Evolutionary conservation across 164 flowering plant genomes (phyloP), one percentile per base, ranked within the genome.

Genomic region (Stephania yunnanensis): DNA sequence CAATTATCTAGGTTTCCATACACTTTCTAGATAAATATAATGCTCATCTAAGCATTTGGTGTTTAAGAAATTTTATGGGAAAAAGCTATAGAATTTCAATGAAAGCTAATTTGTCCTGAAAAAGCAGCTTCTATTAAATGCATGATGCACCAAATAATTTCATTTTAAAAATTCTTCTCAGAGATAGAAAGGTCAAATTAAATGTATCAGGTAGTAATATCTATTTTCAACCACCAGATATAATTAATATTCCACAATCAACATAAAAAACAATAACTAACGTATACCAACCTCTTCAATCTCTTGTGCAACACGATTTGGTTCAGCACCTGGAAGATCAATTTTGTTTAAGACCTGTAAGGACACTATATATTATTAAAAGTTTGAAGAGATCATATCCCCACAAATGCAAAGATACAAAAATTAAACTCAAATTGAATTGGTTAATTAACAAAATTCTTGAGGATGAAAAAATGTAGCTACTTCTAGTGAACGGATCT

Each of bases 291-390:
- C 98, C 98, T 95, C 99, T 89, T 95, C 99, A 80, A 95, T 92
- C 83, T 95, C 99, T 80, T 83, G 80, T 68, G 84, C 65, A 70
- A 93, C 92, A 55, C 89, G 93, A 79, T 83, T 81, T 69, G 99
- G 96, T 36, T 95, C 98, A 75, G 98, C 98, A 77, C 99, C 98
- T 65, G 99, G 99, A 81, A 95, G 96, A 83, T 95, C 99, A 77
- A 95, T 95, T 84, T 95, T 95, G 87, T 95, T 95, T 78, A 95
- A 81, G 77, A 95, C 99, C 99, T 95, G 87, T 36, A 74, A 48
- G 72, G 29, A 74, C 17, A 6, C 76, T 48, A 76, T n/a, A 36
- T 25, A 12, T 10, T 17, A 48, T 17, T 15, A 46, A 46, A 58
- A 58, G 42, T 36, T 36, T 36, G 42, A 36, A 36, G 4, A 36